Evolutionary conservation across 1,284 basidiomycete genomes (phyloP), one percentile per base, ranked within the genome.

Genomic region (Rhodotorula mucilaginosa): DNA sequence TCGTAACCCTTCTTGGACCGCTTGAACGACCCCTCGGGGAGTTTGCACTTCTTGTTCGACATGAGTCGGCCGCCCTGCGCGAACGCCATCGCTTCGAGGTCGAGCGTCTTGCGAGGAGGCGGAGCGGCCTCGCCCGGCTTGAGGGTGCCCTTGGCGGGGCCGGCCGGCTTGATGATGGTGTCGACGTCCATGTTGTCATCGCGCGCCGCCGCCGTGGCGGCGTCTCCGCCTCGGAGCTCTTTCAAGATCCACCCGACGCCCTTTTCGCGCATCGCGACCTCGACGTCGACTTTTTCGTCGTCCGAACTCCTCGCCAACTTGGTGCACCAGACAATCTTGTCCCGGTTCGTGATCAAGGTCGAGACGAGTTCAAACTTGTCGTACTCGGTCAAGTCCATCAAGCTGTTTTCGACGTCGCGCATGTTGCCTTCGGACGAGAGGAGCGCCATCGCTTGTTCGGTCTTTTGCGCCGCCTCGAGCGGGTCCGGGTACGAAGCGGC

Each of bases 211-310:
- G 26, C 29, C 26, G 26, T 26, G 58, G 80, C 80, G 77, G 87
- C 87, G 29, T 90, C 84, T 74, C 91, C 91, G 4, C 93, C 91
- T 1, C 58, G 39, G 6, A 99, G 85, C 70, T 93, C 92, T 67
- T 92, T 89, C 66, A 97, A 81, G 80, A 99, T 98, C 93, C 94
- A 98, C 3, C 92, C 94, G 3, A 95, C 88, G 29, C 92, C 93
- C 82, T 93, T 95, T 84, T 99, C 97, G 61, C 97, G 87, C 96
- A 99, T 99, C 0, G 92, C 93, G 3, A 99, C 97, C 82, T 99
- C 94, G 51, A 98, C 87, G 79, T 99, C 94, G 68, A 96, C 88
- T 67, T 90, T 88, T 80, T 95, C 93, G 68, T 98, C 90, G 0
- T 91, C 92, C 77, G 91, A 90, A 64, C 90, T 90, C 58, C 95